Evolutionary conservation across 441 rosid genomes (phyloP).

Genomic region (Gossypium trilobum): DNA sequence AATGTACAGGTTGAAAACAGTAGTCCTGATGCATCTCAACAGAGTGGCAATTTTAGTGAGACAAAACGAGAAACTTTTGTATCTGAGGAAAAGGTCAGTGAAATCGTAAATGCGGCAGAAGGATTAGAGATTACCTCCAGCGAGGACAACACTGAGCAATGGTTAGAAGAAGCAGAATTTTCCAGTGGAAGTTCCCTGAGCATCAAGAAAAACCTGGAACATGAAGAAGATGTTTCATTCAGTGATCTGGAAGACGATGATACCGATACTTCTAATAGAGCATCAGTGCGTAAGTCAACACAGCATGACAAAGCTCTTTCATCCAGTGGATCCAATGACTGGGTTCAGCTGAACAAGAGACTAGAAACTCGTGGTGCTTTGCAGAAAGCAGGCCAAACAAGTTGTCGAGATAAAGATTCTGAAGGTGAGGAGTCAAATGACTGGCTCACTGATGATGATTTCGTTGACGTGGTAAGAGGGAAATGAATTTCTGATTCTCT

Average conservation of each 20-base stretch:
- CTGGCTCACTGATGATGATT: slow-evolving; percentile 55
- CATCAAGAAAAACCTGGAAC: slow-evolving; percentile 22
- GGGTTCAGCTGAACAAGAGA: slow-evolving; percentile 44
- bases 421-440: slow-evolving; percentile 56
- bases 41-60: slow-evolving; percentile 15
- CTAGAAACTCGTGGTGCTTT: slow-evolving; percentile 17
- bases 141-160: slow-evolving; percentile 26
- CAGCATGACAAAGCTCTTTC: slow-evolving; percentile 25
- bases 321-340: slow-evolving; percentile 45
- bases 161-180: slow-evolving; percentile 32
- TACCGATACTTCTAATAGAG: slow-evolving; percentile 26
- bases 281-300: slow-evolving; percentile 17
- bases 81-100: slow-evolving; percentile 20
- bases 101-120: slow-evolving; percentile 23
- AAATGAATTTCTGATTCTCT: slow-evolving; percentile 16
- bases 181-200: slow-evolving; percentile 18
- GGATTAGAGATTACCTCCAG: slow-evolving; percentile 25
- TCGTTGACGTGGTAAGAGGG: slow-evolving; percentile 31
- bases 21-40: slow-evolving; percentile 16
- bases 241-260: slow-evolving; percentile 56
- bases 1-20: slow-evolving; percentile 17
- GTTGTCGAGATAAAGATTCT: slow-evolving; percentile 40
- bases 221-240: slow-evolving; percentile 45
- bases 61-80: slow-evolving; percentile 15
- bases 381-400: slow-evolving; percentile 31